phyloP scores from a whole-genome alignment of 2,329 filamentous ascomycete species.

The Aureobasidium sp. region DNA sequence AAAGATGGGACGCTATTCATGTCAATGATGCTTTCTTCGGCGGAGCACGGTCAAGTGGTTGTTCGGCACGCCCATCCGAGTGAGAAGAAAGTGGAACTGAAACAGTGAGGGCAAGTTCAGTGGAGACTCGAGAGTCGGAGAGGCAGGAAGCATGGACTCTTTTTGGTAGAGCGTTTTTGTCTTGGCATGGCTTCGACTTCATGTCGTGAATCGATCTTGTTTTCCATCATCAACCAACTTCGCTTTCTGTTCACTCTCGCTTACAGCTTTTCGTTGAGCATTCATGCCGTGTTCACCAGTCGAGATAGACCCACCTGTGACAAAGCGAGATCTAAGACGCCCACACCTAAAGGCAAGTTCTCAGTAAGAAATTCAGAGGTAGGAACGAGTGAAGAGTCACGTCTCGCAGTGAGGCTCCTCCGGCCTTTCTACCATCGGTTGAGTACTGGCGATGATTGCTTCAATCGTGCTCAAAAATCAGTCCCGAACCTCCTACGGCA shows the following conservation, averaged over 20 bases:
- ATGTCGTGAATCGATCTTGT: background rate
- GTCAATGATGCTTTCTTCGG: background rate
- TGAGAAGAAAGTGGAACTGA: background rate
- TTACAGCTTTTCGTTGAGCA: background rate
- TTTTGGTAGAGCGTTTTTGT: background rate
- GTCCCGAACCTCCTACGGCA: background rate
- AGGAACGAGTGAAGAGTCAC: background rate
- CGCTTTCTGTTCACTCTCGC: background rate
- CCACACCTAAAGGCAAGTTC: background rate
- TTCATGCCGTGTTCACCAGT: too few relatives aligned
- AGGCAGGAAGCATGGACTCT: background rate
- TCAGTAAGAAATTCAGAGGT: background rate
- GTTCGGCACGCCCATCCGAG: background rate
- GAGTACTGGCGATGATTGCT: background rate
- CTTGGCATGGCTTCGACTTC: background rate
- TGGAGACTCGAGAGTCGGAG: background rate
- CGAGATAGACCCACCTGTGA: background rate
- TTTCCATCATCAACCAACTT: background rate
- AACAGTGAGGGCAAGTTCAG: background rate
- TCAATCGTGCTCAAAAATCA: too few relatives aligned
- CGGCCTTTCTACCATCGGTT: background rate
- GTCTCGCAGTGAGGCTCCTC: background rate
- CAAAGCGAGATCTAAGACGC: background rate
- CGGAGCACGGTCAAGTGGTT: background rate
- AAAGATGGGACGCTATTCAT: background rate